Conservation (phyloP, 148 eudicot species). For the Simmondsia chinensis region DNA sequence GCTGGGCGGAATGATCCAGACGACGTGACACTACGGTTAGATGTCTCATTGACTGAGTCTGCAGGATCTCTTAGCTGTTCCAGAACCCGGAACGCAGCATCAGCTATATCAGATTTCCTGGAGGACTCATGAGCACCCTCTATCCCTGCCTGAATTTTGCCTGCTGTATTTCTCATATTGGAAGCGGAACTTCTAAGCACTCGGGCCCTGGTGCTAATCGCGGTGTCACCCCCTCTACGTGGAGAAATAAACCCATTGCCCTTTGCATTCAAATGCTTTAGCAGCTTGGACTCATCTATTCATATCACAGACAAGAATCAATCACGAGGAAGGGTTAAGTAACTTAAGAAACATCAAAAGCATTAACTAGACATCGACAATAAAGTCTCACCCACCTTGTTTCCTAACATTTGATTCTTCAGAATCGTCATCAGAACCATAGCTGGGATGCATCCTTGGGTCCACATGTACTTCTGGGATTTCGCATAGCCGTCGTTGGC, state of each 20-base stretch:
- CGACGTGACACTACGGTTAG: constrained; percentile 24
- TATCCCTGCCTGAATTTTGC: constrained; percentile 25
- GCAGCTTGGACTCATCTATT: constrained; percentile 39
- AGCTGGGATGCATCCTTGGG: constrained; percentile 80
- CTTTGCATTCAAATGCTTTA: constrained; percentile 23
- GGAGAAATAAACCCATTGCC: constrained; percentile 27
- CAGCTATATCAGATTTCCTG: constrained; percentile 21
- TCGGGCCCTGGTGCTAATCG: constrained; percentile 15
- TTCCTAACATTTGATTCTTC: constrained; percentile 31
- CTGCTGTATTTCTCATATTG: constrained; percentile 20
- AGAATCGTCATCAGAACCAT: constrained; percentile 75
- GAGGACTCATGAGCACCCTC: constrained; percentile 25
- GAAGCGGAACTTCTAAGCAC: constrained; percentile 9
- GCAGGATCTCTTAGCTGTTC: constrained; percentile 32
- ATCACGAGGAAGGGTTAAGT: constrained; percentile 1
- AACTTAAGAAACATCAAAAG: neutral
- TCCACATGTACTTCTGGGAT: constrained; percentile 76
- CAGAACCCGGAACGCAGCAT: constrained; percentile 19
- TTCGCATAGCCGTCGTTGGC: constrained; percentile 51
- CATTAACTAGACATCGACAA: neutral
- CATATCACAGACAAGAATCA: constrained; percentile 4
- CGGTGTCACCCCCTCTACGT: constrained; percentile 22
- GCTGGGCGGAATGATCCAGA: constrained; percentile 20
- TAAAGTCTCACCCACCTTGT: constrained; percentile 46
- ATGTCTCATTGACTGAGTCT: constrained; percentile 17